Base-by-base conservation (phyloP, 345 rosid species). In the Linum tenue region DNA sequence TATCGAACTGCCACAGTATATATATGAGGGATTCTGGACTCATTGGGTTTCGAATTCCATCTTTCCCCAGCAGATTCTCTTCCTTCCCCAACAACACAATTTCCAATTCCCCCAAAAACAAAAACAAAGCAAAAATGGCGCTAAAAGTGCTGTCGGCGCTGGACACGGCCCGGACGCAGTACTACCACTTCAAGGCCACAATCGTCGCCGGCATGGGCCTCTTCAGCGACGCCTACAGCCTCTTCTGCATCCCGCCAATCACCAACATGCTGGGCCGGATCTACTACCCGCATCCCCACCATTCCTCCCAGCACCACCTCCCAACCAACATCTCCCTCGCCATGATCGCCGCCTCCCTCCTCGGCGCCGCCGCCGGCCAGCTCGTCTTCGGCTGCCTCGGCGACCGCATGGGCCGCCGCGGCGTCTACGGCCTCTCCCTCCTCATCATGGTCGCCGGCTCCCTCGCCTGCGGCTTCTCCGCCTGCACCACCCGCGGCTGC, bases 181-280 rank as follows among this genome's bases (percentile, higher is more conserved):
- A 59, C 67, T 85, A 85, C 66, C 90, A 85, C 69, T 85, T 81
- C 82, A 81, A 77, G 67, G 87, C 87, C 50, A 85, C 83, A 31
- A 51, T 83, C 55, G 56, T 85, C n/a, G 85, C 90, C 5, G 86
- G 87, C 4, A 83, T 85, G 87, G 91, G 91, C 0, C 80, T 85
- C 62, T 85, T 85, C 80, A 78, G 78, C 14, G 91, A 83, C 55
- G 79, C 87, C 8, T 85, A 85, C 48, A 87, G 83, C 55, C 83
- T 85, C 78, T 83, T 85, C 71, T 83, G 91, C 66, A 70, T 85
- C 70, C 77, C 91, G 7, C 78, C 82, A 0, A 75, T 85, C 65
- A 59, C 75, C 36, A 73, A 50, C 1, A 75, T 85, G 12, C 66
- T 85, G 16, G 80, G 76, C n/a, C 64, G 76, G n/a, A 68, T 81